A percentile compares a stretch with the other conserved stretches of the same genome.
Evolutionary conservation across 2,329 filamentous ascomycete genomes (phyloP).

Genomic region (Penicillium sp.): DNA sequence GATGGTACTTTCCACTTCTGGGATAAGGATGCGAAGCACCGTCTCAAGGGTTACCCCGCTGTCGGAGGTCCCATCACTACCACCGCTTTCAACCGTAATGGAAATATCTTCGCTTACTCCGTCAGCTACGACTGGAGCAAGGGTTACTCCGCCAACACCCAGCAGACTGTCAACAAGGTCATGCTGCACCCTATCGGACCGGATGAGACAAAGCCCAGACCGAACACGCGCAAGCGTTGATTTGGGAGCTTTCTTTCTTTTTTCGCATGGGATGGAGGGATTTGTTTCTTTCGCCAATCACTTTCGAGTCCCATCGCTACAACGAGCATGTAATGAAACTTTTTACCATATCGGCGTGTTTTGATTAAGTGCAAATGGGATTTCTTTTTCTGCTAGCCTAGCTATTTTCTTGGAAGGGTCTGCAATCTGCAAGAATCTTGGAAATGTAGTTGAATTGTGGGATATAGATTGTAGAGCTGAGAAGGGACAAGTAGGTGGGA

Average conservation of each 20-base stretch:
- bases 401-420: background rate
- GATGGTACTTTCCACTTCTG: constrained; percentile 77
- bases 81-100: constrained; percentile 82
- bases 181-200: constrained; percentile 69
- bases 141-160: constrained; percentile 76
- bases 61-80: constrained; percentile 80
- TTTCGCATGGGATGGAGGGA: background rate
- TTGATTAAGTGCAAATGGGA: constrained; percentile 17
- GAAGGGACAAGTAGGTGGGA: background rate
- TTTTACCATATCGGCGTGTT: constrained; percentile 18
- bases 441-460: background rate
- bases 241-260: constrained; percentile 3
- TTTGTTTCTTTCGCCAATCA: background rate
- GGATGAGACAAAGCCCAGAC: constrained; percentile 55
- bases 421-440: background rate
- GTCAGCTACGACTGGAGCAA: constrained; percentile 98
- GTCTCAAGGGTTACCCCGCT: constrained; percentile 76
- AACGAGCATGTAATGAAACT: constrained; percentile 24
- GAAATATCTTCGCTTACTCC: constrained; percentile 77
- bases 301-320: constrained; percentile 14
- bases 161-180: constrained; percentile 62
- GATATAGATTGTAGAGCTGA: background rate
- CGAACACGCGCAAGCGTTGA: constrained; percentile 39
- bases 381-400: constrained; percentile 6
- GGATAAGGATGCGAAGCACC: constrained; percentile 84